phyloP scores from a whole-genome alignment of 495 filamentous ascomycete genomes.

The Tuber borchii region DNA sequence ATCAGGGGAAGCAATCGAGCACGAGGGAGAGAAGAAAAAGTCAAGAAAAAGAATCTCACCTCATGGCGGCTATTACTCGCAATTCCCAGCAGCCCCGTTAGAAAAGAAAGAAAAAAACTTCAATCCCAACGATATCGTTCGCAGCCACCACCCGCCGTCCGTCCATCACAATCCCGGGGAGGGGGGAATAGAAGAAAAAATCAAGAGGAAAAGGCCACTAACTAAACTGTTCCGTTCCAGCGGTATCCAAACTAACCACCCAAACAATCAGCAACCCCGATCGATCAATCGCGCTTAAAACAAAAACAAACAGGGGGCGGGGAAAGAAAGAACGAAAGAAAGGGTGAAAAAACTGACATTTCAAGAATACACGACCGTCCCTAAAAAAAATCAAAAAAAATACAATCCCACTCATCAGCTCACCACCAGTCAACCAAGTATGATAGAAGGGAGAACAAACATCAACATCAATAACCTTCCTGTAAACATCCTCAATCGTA shows the following conservation, averaged over 20 bases:
- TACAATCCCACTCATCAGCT: constrained; percentile 2
- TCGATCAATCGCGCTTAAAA: not conserved
- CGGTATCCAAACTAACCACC: constrained; percentile 72
- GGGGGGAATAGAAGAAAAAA: not conserved
- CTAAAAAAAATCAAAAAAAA: constrained; percentile 46
- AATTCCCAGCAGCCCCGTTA: constrained; percentile 5
- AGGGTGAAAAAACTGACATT: constrained; percentile 59
- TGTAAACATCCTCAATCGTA: constrained; percentile 96
- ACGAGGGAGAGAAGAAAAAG: constrained; percentile 12
- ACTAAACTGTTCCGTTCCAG: constrained; percentile 98
- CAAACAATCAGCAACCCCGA: constrained; percentile 4
- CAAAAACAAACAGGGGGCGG: not conserved
- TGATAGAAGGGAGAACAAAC: constrained; percentile 50
- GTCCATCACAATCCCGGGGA: not conserved
- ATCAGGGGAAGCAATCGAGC: not conserved
- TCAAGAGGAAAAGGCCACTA: constrained; percentile 44
- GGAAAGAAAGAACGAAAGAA: not conserved
- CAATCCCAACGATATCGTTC: constrained; percentile 47
- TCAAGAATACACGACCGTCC: constrained; percentile 93
- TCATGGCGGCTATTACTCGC: constrained; percentile 56
- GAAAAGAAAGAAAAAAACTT: constrained; percentile 5
- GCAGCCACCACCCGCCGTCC: not conserved
- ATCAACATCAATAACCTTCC: constrained; percentile 90
- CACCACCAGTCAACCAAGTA: constrained; percentile 7
- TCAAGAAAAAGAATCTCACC: constrained; percentile 47